Evolutionary conservation across 371 early-diverging fungal species (phyloP), one percentile per base, ranked within the genome.

Genomic region (Phascolomyces articulosus): DNA sequence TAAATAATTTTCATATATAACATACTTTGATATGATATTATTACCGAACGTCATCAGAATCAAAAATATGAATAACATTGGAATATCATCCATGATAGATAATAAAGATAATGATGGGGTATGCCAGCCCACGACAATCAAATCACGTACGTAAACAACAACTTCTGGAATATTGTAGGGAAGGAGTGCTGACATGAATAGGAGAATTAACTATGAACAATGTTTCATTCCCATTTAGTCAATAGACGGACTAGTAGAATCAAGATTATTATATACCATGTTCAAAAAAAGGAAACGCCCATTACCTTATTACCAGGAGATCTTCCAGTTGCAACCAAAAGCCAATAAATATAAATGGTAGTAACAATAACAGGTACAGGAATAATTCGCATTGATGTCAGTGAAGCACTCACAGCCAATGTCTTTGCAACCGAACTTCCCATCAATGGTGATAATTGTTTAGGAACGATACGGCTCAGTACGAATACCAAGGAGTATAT

Each of bases 131-230:
- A 78, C 73, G 40, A 80, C 83, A 7, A 82, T 77, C 15, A 87
- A 60, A 67, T 89, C 87, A 21, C 87, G 72, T 59, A 85, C 81
- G 83, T 86, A 89, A 8, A 87, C 87, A 63, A 89, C 70, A 24
- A 87, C 54, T 6, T 79, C 80, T 2, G 89, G 89, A 2, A 84
- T 54, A 69, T 74, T 78, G 56, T 86, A 87, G 1, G 89, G 89
- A n/a, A 89, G 60, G 20, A 87, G 57, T 18, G 86, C 74, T 61
- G 87, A 83, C 34, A 87, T 76, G 47, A 89, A 59, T 21, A 89
- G 64, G 18, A 87, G 76, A 7, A 85, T 75, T 6, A 86, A 82
- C 62, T 84, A 18, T 38, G 9, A 9, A 9, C 13, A 73, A 60
- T 82, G 67, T 57, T 83, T n/a, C n/a, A 88, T 56, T 88, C 80